Conservation (phyloP, 768 basidiomycete genomes). For the Kwoniella sp. region DNA sequence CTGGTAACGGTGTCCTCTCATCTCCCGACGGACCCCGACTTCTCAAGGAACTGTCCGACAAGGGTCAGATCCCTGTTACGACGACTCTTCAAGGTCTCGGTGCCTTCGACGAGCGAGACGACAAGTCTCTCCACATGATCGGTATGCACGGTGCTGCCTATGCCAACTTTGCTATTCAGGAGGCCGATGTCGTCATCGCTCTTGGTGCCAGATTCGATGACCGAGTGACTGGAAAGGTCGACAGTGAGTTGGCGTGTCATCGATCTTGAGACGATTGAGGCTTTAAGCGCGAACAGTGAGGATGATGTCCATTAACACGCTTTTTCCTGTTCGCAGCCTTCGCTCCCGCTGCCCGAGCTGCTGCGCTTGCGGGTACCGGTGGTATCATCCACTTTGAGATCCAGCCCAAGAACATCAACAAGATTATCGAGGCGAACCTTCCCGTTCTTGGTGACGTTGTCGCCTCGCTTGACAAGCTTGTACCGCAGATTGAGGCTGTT, state of each 20-base stretch:
- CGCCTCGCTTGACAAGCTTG: conserved; percentile 75
- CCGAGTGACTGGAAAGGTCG: conserved; percentile 90
- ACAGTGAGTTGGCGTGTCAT: conserved; percentile 60
- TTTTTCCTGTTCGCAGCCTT: conserved; percentile 61
- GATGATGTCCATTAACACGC: not conserved
- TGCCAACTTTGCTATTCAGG: conserved; percentile 96
- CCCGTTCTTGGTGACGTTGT: conserved; percentile 93
- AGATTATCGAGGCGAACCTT: conserved; percentile 91
- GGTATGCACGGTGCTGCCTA: conserved; percentile 99
- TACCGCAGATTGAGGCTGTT: conserved; percentile 67
- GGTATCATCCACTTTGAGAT: conserved; percentile 99
- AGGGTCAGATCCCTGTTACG: conserved; percentile 94
- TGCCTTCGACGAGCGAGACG: conserved; percentile 87
- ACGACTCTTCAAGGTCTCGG: conserved; percentile 96
- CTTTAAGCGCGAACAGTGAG: not conserved
- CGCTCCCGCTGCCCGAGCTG: conserved; percentile 84
- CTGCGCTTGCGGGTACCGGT: conserved; percentile 80
- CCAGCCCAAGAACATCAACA: conserved; percentile 98
- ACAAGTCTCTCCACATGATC: conserved; percentile 89
- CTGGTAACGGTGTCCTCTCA: conserved; percentile 85
- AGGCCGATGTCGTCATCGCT: conserved; percentile 96
- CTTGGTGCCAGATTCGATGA: conserved; percentile 97
- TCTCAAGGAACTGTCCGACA: conserved; percentile 72
- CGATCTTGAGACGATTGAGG: no score
- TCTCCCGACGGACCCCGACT: conserved; percentile 79